A percentile compares a stretch with the other conserved stretches of the same genome.
These are phyloP conservation scores for Rhododendron ovatum DNA, from an alignment of 148 eudicot species.

Conservation along the genomic window DNA sequence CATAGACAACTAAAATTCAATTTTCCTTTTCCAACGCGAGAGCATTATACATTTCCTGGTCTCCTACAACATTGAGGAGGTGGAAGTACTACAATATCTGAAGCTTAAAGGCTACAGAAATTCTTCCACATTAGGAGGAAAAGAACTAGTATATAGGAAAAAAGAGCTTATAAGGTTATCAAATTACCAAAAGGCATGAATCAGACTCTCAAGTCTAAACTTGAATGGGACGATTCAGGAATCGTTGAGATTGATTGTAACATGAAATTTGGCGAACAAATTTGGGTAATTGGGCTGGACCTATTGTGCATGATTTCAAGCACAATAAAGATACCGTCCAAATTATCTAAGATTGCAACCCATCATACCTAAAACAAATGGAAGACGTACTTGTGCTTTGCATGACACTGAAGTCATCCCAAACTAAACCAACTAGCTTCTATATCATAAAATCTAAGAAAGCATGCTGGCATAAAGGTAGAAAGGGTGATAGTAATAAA, in stretches of 20 bases:
- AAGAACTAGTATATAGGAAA: not conserved
- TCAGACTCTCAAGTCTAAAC: not conserved
- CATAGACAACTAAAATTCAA: not conserved
- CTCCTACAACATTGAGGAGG: not conserved
- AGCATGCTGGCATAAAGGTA: not conserved
- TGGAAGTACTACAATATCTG: not conserved
- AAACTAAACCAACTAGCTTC: not conserved
- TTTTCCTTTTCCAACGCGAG: not conserved
- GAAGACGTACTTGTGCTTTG: not conserved
- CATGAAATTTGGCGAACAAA: not conserved
- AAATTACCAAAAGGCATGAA: not conserved
- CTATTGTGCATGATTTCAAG: not conserved
- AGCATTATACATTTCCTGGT: not conserved
- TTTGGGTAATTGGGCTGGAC: not conserved
- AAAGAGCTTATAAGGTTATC: not conserved
- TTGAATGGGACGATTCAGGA: not conserved
- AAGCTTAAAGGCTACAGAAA: not conserved
- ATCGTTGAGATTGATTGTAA: not conserved
- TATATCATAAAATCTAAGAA: not conserved
- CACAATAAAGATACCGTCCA: not conserved
- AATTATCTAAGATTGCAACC: not conserved
- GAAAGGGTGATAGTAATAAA: not conserved
- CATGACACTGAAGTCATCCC: not conserved
- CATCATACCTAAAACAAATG: not conserved
- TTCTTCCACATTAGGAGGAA: not conserved